Evolutionary conservation across 2,329 filamentous ascomycete species (phyloP), one percentile per base, ranked within the genome.

Genomic region (Dactylellina haptotyla): DNA sequence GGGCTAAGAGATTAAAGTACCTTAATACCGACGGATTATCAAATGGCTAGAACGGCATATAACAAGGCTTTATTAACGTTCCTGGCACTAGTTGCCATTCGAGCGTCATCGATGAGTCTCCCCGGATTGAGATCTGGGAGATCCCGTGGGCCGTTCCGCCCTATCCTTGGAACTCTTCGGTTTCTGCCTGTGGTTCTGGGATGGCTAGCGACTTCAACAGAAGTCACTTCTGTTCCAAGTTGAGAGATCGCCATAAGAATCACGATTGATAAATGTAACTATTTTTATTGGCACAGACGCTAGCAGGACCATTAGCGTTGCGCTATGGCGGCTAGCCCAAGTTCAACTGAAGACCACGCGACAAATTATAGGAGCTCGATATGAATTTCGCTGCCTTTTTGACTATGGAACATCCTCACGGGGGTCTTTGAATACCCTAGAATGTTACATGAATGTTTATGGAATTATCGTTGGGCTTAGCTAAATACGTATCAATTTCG

Each of bases 281-380:
- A 10, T 10, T 58, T 10, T 32, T 20, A 41, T 45, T 67, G 34
- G 63, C 63, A 67, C 63, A 59, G 63, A 67, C 63, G 30, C 63
- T 67, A 67, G 34, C 16, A 37, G 32, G 6, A 14, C n/a, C 20
- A 8, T 57, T 57, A 57, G 53, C 53, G 53, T 57, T 30, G 53
- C 53, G 53, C 53, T 57, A 57, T 57, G 34, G 53, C 53, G 53
- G 37, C 34, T 57, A 26, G 51, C 20, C 51, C 18, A 39, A 14
- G n/a, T 23, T 18, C 51, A 43, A 41, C 14, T 32, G 45, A 28
- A 41, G 14, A 46, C 23, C 53, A 57, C 53, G 51, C 51, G 53
- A 43, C 20, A 57, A n/a, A 25, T 4, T 53, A 4, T 34, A 53
- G 48, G 28, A 53, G 48, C 26, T n/a, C 28, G 20, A 53, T 2